Evolutionary conservation across 176 grass and related monocot genomes (phyloP).

Genomic region (Lolium rigidum): DNA sequence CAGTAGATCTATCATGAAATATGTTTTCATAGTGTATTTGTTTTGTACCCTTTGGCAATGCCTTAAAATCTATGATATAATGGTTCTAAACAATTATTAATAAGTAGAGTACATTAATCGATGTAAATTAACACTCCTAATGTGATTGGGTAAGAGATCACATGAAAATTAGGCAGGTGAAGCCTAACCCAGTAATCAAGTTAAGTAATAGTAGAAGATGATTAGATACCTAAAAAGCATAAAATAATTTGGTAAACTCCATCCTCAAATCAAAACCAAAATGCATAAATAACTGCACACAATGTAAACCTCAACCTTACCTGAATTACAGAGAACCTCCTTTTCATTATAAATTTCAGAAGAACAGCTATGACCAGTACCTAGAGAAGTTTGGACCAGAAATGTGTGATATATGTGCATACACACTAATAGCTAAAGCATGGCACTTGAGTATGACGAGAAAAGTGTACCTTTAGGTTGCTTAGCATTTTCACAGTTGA

Average conservation of each 20-base stretch:
- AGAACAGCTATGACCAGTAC: constrained; percentile 96
- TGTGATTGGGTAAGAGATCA: background rate
- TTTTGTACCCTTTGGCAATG: background rate
- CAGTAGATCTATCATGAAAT: background rate
- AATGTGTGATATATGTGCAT: constrained; percentile 21
- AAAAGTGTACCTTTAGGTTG: constrained; percentile 81
- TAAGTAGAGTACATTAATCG: background rate
- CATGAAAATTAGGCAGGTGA: background rate
- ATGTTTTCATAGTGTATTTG: background rate
- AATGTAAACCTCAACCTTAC: constrained; percentile 46
- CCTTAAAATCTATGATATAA: background rate
- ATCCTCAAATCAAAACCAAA: constrained; percentile 21
- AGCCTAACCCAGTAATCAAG: constrained; percentile 17
- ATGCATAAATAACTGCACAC: constrained; percentile 20
- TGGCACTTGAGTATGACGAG: background rate
- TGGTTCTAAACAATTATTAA: background rate
- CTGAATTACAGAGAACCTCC: constrained; percentile 92
- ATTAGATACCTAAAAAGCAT: background rate
- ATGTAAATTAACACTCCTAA: background rate
- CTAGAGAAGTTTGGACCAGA: constrained; percentile 55
- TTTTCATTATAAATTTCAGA: constrained; percentile 92
- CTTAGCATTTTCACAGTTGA: constrained; percentile 99
- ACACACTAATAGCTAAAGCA: constrained; percentile 35
- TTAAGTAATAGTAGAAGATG: background rate
- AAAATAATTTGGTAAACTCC: background rate